phyloP scores from a whole-genome alignment of 2,329 filamentous ascomycete genomes.

The Ophiostoma sp. region DNA sequence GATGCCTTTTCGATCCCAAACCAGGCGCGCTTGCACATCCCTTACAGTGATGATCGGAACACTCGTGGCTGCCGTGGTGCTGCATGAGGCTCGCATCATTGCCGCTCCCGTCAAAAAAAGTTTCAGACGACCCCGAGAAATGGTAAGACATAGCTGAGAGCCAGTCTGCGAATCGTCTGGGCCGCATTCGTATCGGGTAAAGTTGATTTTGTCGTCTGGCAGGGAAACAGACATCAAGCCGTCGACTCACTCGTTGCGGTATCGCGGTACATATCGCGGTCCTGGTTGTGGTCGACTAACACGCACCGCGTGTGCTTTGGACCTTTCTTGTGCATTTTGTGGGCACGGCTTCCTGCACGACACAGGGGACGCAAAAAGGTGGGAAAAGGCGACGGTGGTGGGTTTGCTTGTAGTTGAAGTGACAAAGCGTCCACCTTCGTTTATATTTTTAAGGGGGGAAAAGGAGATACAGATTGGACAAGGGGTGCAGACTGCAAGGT shows the following conservation, averaged over 20 bases:
- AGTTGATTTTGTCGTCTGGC: not conserved
- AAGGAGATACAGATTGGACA: not conserved
- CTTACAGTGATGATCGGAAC: not conserved
- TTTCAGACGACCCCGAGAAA: not conserved
- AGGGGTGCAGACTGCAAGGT: not conserved
- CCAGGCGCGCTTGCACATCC: not conserved
- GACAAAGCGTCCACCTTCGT: constrained; percentile 10
- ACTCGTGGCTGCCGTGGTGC: not conserved
- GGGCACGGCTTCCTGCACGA: constrained; percentile 16
- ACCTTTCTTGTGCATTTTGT: not conserved
- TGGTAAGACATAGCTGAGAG: constrained; percentile 5
- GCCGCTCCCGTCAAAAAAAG: not conserved
- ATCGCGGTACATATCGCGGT: not conserved
- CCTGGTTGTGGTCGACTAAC: not conserved
- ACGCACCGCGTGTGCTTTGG: not conserved
- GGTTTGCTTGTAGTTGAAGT: not conserved
- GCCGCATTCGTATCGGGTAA: not conserved
- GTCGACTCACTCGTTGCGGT: no score
- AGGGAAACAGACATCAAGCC: not conserved
- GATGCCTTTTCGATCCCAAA: not conserved
- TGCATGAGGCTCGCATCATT: constrained; percentile 17
- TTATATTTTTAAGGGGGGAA: not conserved
- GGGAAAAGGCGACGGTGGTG: not conserved
- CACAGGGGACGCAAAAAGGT: constrained; percentile 16
- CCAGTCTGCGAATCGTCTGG: not conserved